Conservation (phyloP, 441 rosid species). For the Omphalea diandra region DNA sequence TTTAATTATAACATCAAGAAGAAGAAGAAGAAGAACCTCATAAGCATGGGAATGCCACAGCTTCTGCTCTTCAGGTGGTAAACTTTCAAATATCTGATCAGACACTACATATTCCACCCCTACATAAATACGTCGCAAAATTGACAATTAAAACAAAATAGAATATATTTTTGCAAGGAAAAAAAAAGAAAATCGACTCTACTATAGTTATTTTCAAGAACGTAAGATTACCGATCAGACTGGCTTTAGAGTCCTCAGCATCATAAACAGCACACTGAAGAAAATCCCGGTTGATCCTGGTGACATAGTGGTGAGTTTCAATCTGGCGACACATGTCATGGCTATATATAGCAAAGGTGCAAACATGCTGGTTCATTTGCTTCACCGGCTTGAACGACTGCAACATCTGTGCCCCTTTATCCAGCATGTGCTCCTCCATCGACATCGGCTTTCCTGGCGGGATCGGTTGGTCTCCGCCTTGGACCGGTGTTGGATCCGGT, state of each 20-base stretch:
- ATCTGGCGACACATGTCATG: conserved; percentile 74
- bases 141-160: too few species aligned
- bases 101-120: conserved; percentile 77
- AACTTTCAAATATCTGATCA: conserved; percentile 50
- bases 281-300: conserved; percentile 65
- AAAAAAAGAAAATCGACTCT: not conserved
- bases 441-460: conserved; percentile 50
- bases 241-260: conserved; percentile 47
- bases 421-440: conserved; percentile 40
- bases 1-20: too few species aligned
- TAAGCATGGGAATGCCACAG: conserved; percentile 91
- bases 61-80: conserved; percentile 69
- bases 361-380: conserved; percentile 56
- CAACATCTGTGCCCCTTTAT: conserved; percentile 54
- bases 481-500: conserved; percentile 37
- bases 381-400: conserved; percentile 61
- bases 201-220: too few species aligned
- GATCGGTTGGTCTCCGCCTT: conserved; percentile 17
- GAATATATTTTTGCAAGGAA: too few species aligned
- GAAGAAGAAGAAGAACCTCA: too few species aligned
- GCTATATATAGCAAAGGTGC: conserved; percentile 62
- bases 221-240: conserved; percentile 62
- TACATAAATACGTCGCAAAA: too few species aligned
- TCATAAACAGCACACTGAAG: conserved; percentile 79
- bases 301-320: conserved; percentile 61